Percentiles rank a stretch among this genome's conserved stretches.
These are phyloP conservation scores for Phytophthora fragariae DNA, from an alignment of 352 stramenopile species.

Conservation along the genomic window DNA sequence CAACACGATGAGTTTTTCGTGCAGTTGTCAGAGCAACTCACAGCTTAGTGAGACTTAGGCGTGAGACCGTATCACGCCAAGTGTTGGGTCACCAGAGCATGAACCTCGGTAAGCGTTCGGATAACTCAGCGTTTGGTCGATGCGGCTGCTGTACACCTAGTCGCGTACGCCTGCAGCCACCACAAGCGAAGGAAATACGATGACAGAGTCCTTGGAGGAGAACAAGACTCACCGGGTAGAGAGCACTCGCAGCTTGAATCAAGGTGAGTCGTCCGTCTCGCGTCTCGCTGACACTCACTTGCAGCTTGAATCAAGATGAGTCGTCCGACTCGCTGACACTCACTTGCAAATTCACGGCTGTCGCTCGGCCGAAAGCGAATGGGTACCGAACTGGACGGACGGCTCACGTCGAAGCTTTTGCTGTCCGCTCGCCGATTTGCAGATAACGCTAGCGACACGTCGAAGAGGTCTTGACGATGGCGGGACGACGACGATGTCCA, in stretches of 20 bases:
- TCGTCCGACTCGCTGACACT: not conserved
- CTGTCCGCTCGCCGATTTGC: not conserved
- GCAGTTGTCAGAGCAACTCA: not conserved
- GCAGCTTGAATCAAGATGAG: not conserved
- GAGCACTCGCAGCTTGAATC: not conserved
- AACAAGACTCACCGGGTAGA: not conserved
- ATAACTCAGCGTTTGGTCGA: not conserved
- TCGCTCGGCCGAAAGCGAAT: not conserved
- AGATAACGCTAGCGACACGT: not conserved
- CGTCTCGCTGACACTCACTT: no score
- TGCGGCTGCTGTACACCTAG: not conserved
- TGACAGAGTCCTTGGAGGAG: not conserved
- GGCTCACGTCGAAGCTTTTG: not conserved
- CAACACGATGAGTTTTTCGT: slow-evolving; percentile 6
- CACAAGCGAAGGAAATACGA: not conserved
- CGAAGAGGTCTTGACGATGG: not conserved
- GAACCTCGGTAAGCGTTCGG: not conserved
- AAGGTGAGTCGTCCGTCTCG: not conserved
- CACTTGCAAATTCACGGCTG: not conserved
- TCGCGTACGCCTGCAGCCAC: not conserved
- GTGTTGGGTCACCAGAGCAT: no score
- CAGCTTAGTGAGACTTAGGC: not conserved
- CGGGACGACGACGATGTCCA: slow-evolving; percentile 15
- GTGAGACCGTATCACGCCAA: not conserved
- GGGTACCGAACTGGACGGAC: not conserved